Percentiles rank a stretch among this genome's conserved stretches.
Conservation (phyloP, 1,139 yeast genomes). For the Nakaseomyces sp. region DNA sequence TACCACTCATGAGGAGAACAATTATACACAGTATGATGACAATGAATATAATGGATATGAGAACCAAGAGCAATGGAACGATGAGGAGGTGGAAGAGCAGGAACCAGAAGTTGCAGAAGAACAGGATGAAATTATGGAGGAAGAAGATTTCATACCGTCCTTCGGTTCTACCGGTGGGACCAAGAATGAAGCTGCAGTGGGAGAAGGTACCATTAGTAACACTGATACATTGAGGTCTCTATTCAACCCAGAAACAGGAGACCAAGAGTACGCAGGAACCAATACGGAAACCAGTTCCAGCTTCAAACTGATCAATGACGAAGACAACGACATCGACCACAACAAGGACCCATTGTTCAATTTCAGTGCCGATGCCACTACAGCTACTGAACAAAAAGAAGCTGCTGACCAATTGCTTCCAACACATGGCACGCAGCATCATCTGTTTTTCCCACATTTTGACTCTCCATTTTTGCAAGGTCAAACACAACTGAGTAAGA, state of each 20-base stretch:
- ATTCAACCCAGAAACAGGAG: slow-evolving; percentile 44
- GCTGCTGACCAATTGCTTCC: slow-evolving; percentile 8
- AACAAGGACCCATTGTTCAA: slow-evolving; percentile 15
- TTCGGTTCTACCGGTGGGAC: slow-evolving; percentile 32
- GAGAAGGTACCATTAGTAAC: slow-evolving; percentile 32
- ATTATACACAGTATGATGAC: slow-evolving; percentile 32
- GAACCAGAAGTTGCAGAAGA: slow-evolving; percentile 7
- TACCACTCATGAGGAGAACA: too few species aligned
- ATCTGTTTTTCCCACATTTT: slow-evolving; percentile 67
- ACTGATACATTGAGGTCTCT: slow-evolving; percentile 57
- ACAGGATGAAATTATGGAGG: slow-evolving; percentile 9
- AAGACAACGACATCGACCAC: slow-evolving; percentile 35
- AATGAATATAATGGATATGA: too few species aligned
- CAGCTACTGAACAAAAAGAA: slow-evolving; percentile 10
- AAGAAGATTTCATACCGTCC: slow-evolving; percentile 44
- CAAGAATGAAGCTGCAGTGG: slow-evolving; percentile 9
- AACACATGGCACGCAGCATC: slow-evolving; percentile 18
- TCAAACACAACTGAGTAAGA: slow-evolving; percentile 66
- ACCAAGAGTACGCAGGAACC: slow-evolving; percentile 9
- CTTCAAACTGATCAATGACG: slow-evolving; percentile 32
- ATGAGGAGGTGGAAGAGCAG: too few species aligned
- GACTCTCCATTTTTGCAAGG: slow-evolving; percentile 81
- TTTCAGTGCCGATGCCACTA: slow-evolving; percentile 12
- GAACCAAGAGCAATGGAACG: too few species aligned
- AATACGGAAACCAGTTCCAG: background rate